Conservation (phyloP, 2,329 filamentous ascomycete species). For the Bipolaris oryzae region DNA sequence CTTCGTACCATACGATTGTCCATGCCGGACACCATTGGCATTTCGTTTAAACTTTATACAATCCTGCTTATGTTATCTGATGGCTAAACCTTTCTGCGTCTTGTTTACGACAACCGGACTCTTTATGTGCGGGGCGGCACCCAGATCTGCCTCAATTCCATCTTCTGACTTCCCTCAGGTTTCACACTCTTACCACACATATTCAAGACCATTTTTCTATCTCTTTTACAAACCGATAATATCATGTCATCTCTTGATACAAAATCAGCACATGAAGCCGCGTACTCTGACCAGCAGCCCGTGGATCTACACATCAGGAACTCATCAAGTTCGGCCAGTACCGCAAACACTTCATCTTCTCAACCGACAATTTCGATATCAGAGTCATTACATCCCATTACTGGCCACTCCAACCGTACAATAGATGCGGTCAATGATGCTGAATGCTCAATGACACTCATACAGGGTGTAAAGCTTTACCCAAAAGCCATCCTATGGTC, state of each 20-base stretch:
- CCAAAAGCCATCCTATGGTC: conserved; percentile 86
- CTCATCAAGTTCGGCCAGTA: conserved; percentile 1
- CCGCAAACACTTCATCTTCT: background rate
- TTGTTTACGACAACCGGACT: background rate
- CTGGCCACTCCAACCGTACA: background rate
- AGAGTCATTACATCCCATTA: background rate
- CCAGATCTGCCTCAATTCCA: background rate
- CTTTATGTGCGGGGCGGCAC: background rate
- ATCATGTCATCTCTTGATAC: background rate
- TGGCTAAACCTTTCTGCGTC: too few relatives aligned
- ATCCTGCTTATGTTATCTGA: too few relatives aligned
- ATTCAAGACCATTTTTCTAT: background rate
- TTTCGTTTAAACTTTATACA: too few relatives aligned
- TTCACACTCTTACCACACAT: background rate
- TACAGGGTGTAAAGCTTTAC: conserved; percentile 76
- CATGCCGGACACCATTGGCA: too few relatives aligned
- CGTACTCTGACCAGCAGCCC: background rate
- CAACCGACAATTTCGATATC: background rate
- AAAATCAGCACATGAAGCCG: background rate
- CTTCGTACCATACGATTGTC: too few relatives aligned
- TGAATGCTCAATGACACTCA: conserved; percentile 52
- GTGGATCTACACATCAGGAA: background rate
- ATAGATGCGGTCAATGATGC: background rate
- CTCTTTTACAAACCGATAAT: background rate
- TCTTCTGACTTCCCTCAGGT: background rate